phyloP scores from a whole-genome alignment of 2,329 filamentous ascomycete species.

The Xylaria sp. region DNA sequence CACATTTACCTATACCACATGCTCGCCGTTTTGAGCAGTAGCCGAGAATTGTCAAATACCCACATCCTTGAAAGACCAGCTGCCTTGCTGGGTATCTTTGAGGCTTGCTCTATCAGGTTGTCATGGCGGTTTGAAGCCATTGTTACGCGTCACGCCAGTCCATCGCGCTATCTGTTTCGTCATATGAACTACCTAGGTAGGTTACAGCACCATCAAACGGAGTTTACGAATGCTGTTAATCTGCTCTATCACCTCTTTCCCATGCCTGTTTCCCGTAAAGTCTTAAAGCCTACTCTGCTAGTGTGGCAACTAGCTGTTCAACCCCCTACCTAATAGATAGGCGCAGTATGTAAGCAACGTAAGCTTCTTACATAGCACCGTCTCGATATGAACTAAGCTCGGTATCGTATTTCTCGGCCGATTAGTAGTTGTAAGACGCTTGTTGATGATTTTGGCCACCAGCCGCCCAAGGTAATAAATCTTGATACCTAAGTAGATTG shows the following conservation, averaged over 20 bases:
- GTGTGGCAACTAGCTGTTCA: neutral
- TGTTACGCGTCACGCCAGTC: conserved; percentile 9
- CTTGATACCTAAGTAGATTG: conserved; percentile 14
- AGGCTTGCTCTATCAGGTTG: conserved; percentile 7
- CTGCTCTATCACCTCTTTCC: neutral
- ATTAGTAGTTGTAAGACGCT: conserved; percentile 2
- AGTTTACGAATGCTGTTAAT: neutral
- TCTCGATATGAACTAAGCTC: conserved; percentile 14
- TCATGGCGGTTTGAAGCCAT: neutral
- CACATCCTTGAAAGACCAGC: neutral
- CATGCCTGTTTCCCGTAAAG: neutral
- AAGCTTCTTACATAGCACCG: conserved; percentile 24
- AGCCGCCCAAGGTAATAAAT: conserved; percentile 21
- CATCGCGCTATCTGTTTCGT: neutral
- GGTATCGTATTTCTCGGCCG: conserved; percentile 6
- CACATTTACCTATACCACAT: conserved; percentile 6
- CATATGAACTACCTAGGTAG: neutral
- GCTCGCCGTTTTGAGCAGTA: conserved; percentile 10
- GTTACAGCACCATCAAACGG: neutral
- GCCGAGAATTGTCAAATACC: conserved; percentile 10
- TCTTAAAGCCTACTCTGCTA: conserved; percentile 5
- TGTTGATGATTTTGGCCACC: neutral
- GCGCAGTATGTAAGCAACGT: conserved; percentile 29
- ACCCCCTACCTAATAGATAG: conserved; percentile 12
- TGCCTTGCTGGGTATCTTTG: conserved; percentile 4